Base-by-base conservation (phyloP, 140 eudicot genomes). In the Senecio squalidus region DNA sequence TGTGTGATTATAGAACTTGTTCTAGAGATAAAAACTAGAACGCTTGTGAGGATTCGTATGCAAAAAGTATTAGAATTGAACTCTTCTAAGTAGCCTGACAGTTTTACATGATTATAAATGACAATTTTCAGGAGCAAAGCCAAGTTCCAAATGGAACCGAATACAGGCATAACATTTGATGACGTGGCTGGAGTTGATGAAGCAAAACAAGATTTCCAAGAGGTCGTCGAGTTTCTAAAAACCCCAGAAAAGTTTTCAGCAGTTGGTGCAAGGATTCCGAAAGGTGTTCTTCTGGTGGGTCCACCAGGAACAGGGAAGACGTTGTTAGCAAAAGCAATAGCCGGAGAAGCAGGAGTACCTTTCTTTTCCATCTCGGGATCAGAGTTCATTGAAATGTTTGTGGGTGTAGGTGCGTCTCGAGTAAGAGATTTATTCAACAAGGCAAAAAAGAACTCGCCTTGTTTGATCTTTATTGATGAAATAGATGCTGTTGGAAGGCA, bases 281-380 rank as follows among this genome's bases (percentile, higher is more conserved):
- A 88, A 66, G 94, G 96, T 4, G 80, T 78, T 1, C 94, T 88
- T 8, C 64, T 88, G 17, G 84, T 81, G 9, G 96, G 96, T 15
- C 96, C 94, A 28, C 94, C 96, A 2, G 96, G 96, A 1, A 88
- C 94, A 0, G 96, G 96, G 15, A 88, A 88, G 71, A 88, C 96
- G 14, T 60, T 88, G 56, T 58, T 88, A 46, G 96, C 96, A 18
- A 80, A 74, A 67, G 96, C 96, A 52, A 81, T 88, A 31, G 96
- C 94, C 1, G 96, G 96, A 59, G 90, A 88, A 76, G 94, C 96
- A 23, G 90, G 82, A 21, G 96, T 88, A 10, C 96, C 94, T 4
- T 88, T 88, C 76, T 84, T 84, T 60, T 88, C 96, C 0, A 70
- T 78, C 14, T 78, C 85, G 0, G 94, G 90, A 0, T 84, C 87